These are phyloP conservation scores for Stropharia rugosoannulata DNA, from an alignment of 768 basidiomycete genomes.

Conservation along the genomic window DNA sequence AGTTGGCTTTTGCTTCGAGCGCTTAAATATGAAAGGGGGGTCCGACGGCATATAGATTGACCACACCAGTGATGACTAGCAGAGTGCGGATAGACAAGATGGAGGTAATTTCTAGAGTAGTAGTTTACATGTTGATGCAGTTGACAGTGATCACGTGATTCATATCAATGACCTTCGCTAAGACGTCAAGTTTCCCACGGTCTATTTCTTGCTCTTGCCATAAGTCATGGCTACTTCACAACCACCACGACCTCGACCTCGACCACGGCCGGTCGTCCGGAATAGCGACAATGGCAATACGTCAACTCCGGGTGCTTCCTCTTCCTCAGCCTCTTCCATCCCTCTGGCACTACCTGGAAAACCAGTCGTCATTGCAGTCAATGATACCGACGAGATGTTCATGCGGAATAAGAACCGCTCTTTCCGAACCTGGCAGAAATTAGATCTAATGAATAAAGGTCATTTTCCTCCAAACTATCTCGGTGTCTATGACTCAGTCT, in stretches of 20 bases:
- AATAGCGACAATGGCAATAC: conserved; percentile 8
- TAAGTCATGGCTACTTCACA: conserved; percentile 36
- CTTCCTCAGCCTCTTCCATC: conserved; percentile 8
- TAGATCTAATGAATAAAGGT: conserved; percentile 62
- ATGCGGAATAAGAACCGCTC: conserved; percentile 64
- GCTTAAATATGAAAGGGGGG: conserved; percentile 49
- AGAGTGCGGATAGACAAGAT: no score
- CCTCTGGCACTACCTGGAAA: conserved; percentile 5
- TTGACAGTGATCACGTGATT: conserved; percentile 30
- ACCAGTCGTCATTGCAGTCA: conserved; percentile 25
- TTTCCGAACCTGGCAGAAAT: conserved; percentile 53
- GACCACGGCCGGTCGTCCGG: conserved; percentile 47
- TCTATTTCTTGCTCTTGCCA: conserved; percentile 29
- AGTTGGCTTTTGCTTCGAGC: conserved; percentile 42
- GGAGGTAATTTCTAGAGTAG: no score
- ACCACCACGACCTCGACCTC: conserved; percentile 58
- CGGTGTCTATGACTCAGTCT: not conserved
- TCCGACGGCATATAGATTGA: conserved; percentile 33
- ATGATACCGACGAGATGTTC: conserved; percentile 70
- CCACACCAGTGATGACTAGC: not conserved
- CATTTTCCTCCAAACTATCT: conserved; percentile 10
- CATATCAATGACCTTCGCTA: conserved; percentile 23
- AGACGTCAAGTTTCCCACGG: conserved; percentile 40
- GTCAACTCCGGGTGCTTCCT: conserved; percentile 14
- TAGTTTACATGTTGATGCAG: no score